phyloP scores from a whole-genome alignment of 371 early-diverging fungal species.

The Syncephalastrum racemosum region DNA sequence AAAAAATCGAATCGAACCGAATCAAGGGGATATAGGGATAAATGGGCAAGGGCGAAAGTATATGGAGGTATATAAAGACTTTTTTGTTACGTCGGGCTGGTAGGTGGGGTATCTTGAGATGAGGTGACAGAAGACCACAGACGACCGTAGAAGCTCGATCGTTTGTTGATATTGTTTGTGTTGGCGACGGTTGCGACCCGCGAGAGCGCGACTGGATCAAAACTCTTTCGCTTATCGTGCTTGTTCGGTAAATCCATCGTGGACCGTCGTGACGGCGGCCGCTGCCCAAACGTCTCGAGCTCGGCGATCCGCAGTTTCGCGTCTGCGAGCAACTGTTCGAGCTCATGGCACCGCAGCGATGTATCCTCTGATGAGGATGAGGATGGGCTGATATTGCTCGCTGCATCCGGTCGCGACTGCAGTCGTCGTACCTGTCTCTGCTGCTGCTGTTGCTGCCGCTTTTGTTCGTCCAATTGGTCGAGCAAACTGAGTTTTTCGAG shows the following conservation, averaged over 20 bases:
- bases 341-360: slow-evolving; percentile 23
- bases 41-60: too few species aligned
- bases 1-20: too few species aligned
- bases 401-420: not conserved
- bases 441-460: slow-evolving; percentile 16
- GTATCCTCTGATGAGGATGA: not conserved
- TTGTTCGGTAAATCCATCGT: not conserved
- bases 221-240: slow-evolving; percentile 12
- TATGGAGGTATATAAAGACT: too few species aligned
- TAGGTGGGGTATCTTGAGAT: slow-evolving; percentile 23
- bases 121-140: slow-evolving; percentile 20
- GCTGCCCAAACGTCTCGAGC: slow-evolving; percentile 21
- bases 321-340: slow-evolving; percentile 30
- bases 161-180: slow-evolving; percentile 11
- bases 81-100: slow-evolving; percentile 17
- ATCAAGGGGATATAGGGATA: too few species aligned
- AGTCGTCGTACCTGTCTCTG: not conserved
- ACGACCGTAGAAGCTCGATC: slow-evolving; percentile 25
- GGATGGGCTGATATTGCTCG: not conserved
- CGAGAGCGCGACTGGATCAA: slow-evolving; percentile 9
- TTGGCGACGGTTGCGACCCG: slow-evolving; percentile 4
- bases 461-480: slow-evolving; percentile 36
- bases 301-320: slow-evolving; percentile 32
- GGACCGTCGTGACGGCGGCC: not conserved
- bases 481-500: slow-evolving; percentile 21